Conservation (phyloP, 106 monocot species). For the Hemerocallis citrina region DNA sequence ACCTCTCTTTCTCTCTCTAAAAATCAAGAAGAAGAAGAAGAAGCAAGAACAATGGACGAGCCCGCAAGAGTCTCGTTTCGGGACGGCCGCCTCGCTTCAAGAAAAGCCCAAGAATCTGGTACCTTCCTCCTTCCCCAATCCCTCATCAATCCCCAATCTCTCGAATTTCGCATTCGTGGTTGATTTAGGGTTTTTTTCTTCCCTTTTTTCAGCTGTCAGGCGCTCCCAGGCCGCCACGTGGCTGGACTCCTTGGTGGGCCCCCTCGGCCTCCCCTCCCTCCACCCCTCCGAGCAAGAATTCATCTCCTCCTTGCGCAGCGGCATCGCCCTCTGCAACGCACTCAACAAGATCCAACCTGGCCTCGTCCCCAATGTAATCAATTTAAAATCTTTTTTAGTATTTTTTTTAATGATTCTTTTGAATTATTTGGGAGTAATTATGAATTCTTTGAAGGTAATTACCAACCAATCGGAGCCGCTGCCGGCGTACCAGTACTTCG, state of each 20-base stretch:
- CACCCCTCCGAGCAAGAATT: conserved; percentile 61
- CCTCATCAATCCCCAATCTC: too few relatives aligned
- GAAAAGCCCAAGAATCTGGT: conserved; percentile 74
- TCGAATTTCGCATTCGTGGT: not conserved
- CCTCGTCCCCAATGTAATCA: conserved; percentile 43
- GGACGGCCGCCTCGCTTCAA: conserved; percentile 42
- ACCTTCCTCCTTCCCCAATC: not conserved
- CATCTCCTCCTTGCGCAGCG: conserved; percentile 47
- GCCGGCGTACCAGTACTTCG: conserved; percentile 74
- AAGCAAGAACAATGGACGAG: conserved; percentile 25
- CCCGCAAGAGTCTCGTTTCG: conserved; percentile 45
- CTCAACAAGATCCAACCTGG: conserved; percentile 74
- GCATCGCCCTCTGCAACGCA: conserved; percentile 56
- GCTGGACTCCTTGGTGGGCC: conserved; percentile 44
- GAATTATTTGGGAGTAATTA: too few relatives aligned
- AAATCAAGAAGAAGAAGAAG: not conserved
- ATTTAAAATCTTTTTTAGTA: too few relatives aligned
- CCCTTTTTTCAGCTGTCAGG: conserved; percentile 34
- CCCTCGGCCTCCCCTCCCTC: conserved; percentile 27
- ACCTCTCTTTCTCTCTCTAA: conserved; percentile 3
- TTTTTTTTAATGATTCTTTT: not conserved
- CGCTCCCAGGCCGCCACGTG: conserved; percentile 53
- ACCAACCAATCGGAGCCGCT: conserved; percentile 37
- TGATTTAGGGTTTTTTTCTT: not conserved
- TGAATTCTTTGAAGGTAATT: conserved; percentile 29